Conservation (phyloP, 192 early-diverging fungal genomes). For the Diversispora eburnea region DNA sequence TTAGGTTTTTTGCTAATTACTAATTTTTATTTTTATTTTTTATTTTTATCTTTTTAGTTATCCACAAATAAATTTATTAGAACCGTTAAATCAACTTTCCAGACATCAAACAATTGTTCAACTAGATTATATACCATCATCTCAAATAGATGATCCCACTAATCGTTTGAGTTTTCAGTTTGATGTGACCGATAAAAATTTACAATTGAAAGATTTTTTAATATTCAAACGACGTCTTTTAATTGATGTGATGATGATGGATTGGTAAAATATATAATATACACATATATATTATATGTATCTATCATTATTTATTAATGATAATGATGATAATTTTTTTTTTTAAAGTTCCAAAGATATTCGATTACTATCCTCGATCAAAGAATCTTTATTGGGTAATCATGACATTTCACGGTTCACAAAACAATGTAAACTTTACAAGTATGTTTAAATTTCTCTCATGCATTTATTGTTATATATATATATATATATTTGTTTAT, state of each 20-base stretch:
- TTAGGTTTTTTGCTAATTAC: neutral
- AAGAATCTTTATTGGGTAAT: neutral
- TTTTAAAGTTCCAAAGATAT: neutral
- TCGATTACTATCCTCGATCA: neutral
- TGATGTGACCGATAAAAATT: neutral
- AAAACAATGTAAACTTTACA: neutral
- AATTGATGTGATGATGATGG: neutral
- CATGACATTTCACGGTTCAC: neutral
- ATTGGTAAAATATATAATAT: neutral
- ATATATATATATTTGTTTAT: too few relatives aligned
- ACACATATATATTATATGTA: neutral
- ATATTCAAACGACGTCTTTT: neutral
- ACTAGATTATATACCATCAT: neutral
- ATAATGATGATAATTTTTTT: neutral
- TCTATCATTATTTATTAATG: neutral
- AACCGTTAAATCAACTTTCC: neutral
- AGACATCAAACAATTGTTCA: slow-evolving; percentile 2
- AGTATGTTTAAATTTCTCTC: neutral
- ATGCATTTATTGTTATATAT: neutral
- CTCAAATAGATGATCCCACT: neutral
- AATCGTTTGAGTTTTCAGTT: neutral
- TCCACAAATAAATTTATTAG: neutral
- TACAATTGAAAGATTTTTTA: neutral
- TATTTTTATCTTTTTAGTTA: neutral
- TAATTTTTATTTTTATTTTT: neutral